A percentile compares a stretch with the other conserved stretches of the same genome.
Conservation (phyloP, 2,329 filamentous ascomycete genomes). For the Colletotrichum graminicola region DNA sequence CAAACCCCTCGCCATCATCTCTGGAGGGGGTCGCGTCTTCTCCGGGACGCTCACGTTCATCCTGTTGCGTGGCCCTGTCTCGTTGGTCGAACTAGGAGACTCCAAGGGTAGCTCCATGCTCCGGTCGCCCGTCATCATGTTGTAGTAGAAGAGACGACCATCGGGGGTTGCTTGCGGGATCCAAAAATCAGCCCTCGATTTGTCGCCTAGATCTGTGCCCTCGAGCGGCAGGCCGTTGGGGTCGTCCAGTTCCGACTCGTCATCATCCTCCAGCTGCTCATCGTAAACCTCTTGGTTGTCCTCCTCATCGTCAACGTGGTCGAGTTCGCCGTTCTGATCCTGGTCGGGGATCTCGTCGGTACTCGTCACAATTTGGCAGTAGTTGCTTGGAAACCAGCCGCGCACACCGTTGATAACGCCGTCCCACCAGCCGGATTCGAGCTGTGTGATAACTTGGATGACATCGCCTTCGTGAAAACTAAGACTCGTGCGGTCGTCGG, state of each 20-base stretch:
- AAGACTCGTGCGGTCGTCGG: conserved; percentile 95
- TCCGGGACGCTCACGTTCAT: conserved; percentile 91
- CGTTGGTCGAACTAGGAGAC: conserved; percentile 82
- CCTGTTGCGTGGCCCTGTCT: conserved; percentile 88
- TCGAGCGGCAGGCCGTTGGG: conserved; percentile 77
- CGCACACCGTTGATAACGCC: conserved; percentile 96
- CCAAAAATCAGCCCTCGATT: conserved; percentile 96
- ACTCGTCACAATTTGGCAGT: conserved; percentile 87
- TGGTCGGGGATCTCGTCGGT: conserved; percentile 78
- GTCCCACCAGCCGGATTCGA: conserved; percentile 98
- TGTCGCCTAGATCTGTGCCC: conserved; percentile 70
- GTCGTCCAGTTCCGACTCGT: conserved; percentile 69
- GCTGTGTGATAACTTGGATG: conserved; percentile 96
- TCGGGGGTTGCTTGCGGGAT: conserved; percentile 97
- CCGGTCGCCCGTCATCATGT: conserved; percentile 94
- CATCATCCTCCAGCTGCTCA: conserved; percentile 75
- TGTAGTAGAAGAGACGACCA: conserved; percentile 96
- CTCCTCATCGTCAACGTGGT: conserved; percentile 71
- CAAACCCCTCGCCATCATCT: conserved; percentile 88
- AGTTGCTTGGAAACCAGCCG: conserved; percentile 99
- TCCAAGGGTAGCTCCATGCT: conserved; percentile 96
- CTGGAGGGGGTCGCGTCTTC: conserved; percentile 87
- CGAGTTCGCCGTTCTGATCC: conserved; percentile 65
- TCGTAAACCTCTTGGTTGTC: conserved; percentile 75
- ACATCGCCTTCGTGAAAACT: conserved; percentile 98